phyloP scores from a whole-genome alignment of 306 rosid species.

The Rosa rugosa region DNA sequence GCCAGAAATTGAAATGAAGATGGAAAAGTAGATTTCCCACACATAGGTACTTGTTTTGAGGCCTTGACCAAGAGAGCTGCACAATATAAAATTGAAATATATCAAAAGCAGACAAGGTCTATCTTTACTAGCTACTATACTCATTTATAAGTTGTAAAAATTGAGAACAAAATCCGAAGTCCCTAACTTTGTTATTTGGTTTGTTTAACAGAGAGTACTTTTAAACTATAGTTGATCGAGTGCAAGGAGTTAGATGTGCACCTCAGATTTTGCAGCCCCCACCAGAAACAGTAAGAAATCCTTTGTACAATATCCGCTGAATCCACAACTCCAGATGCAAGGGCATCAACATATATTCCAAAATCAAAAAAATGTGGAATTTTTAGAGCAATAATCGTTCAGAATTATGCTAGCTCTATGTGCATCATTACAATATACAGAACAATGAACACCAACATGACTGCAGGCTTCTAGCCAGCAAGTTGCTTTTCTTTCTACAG shows the following conservation, averaged over 20 bases:
- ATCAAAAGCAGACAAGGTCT: background rate
- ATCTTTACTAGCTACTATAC: too few relatives aligned
- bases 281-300: constrained; percentile 31
- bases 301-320: constrained; percentile 14
- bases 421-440: background rate
- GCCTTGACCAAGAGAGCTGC: constrained; percentile 33
- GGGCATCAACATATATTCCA: constrained; percentile 18
- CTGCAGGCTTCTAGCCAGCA: constrained; percentile 15
- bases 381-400: background rate
- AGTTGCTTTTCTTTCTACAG: background rate
- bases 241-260: too few relatives aligned
- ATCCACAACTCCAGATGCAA: background rate
- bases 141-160: too few relatives aligned
- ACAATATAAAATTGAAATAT: background rate
- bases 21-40: constrained; percentile 27
- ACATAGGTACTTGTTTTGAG: constrained; percentile 23
- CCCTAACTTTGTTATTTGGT: background rate
- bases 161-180: too few relatives aligned
- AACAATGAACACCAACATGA: background rate
- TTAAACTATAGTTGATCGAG: too few relatives aligned
- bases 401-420: background rate
- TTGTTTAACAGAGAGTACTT: too few relatives aligned
- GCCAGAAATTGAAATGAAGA: constrained; percentile 16
- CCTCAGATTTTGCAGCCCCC: constrained; percentile 28
- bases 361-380: constrained; percentile 12